Evolutionary conservation across 2,329 filamentous ascomycete genomes (phyloP).

Genomic region (Xylariaceae sp.): DNA sequence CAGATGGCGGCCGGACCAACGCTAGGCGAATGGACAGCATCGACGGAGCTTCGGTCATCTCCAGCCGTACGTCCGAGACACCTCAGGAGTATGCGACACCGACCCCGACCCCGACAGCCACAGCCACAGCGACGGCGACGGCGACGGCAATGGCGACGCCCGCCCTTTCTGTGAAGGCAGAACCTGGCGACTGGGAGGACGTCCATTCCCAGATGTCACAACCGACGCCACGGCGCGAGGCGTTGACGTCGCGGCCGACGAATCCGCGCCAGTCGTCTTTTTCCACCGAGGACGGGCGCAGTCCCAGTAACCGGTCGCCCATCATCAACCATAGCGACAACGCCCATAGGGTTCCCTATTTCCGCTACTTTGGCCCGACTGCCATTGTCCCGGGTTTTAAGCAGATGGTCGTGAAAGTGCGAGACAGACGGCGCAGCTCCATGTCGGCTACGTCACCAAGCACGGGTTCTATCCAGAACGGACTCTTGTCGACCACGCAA

Average conservation of each 20-base stretch:
- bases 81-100: conserved; percentile 20
- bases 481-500: conserved; percentile 37
- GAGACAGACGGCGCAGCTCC: conserved; percentile 59
- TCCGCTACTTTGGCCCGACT: conserved; percentile 84
- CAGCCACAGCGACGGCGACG: too few relatives aligned
- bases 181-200: conserved; percentile 30
- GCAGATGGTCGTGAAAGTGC: conserved; percentile 79
- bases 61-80: conserved; percentile 23
- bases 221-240: conserved; percentile 24
- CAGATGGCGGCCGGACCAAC: conserved; percentile 15
- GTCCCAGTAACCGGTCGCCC: conserved; percentile 39
- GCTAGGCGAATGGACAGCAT: conserved; percentile 23
- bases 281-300: conserved; percentile 37
- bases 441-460: conserved; percentile 49
- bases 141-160: too few relatives aligned
- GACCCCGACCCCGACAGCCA: too few relatives aligned
- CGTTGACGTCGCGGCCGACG: conserved; percentile 19
- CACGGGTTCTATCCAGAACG: conserved; percentile 31
- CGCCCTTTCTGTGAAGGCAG: conserved; percentile 26
- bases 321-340: conserved; percentile 44
- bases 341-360: conserved; percentile 71
- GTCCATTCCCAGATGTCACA: conserved; percentile 20
- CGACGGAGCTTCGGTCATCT: conserved; percentile 20
- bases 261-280: conserved; percentile 34
- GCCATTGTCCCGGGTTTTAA: conserved; percentile 90